Conservation (phyloP, 2,329 filamentous ascomycete species). For the Ceratocystis diversiconidia region DNA sequence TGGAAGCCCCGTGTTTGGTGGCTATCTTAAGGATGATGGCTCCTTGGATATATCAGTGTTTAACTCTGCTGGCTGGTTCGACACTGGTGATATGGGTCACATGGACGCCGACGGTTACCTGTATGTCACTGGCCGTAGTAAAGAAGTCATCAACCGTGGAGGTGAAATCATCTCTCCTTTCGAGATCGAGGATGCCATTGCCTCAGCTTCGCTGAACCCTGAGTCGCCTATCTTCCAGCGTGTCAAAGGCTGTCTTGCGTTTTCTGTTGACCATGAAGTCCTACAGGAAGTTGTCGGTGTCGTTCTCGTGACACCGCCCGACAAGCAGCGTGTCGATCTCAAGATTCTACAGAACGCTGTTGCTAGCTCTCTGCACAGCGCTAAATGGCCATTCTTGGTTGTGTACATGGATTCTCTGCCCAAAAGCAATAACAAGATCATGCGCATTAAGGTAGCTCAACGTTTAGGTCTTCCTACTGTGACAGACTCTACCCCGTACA, state of each 20-base stretch:
- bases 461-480: constrained; percentile 32
- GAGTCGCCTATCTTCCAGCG: constrained; percentile 33
- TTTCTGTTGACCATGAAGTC: constrained; percentile 38
- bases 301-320: constrained; percentile 35
- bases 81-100: constrained; percentile 41
- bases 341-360: constrained; percentile 34
- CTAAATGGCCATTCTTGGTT: constrained; percentile 38
- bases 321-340: constrained; percentile 32
- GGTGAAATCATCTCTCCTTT: constrained; percentile 46
- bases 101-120: constrained; percentile 37
- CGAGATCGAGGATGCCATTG: constrained; percentile 43
- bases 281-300: constrained; percentile 43
- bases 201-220: constrained; percentile 31
- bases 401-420: constrained; percentile 42
- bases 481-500: constrained; percentile 31
- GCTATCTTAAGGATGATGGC: constrained; percentile 33
- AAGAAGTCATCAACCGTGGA: constrained; percentile 43
- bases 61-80: constrained; percentile 37
- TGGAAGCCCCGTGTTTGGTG: constrained; percentile 36
- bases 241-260: constrained; percentile 37
- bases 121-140: constrained; percentile 41
- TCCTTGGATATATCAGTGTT: constrained; percentile 33
- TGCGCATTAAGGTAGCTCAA: constrained; percentile 38
- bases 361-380: constrained; percentile 34
- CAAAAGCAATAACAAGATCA: constrained; percentile 43